Evolutionary conservation across 169 alveolate species (phyloP), one percentile per base, ranked within the genome.

Genomic region (Babesia bovis): DNA sequence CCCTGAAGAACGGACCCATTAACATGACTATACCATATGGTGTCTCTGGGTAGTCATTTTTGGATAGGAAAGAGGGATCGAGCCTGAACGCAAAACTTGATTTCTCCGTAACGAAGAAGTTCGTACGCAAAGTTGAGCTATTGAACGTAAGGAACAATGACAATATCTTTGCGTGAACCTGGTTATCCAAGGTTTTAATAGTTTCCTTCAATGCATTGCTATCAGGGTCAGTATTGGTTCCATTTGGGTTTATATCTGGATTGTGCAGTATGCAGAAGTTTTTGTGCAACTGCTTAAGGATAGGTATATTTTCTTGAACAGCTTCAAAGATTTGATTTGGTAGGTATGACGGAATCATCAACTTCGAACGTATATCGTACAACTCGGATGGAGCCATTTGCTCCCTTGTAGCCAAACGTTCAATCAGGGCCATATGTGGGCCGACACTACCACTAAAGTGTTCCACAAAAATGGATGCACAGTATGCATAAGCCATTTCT

Each of bases 1-100:
- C 95, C 73, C 82, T 75, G 78, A 91, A 91, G 73, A 83, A 84
- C 10, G 92, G 91, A 3, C 95, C 95, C 42, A 87, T 71, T 0
- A 89, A 65, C 85, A 91, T 70, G 35, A 84, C 89, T 25, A 91
- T 84, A 26, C 89, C 85, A 59, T 83, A 74, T 26, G 94, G 93
- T 30, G 68, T 66, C 30, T 83, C 79, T 45, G 93, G 91, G 66
- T 82, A 87, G 25, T 79, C 90, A 41, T 73, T 63, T 42, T 83
- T 85, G 32, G 82, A 81, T 47, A 87, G 57, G 41, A 87, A 60
- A 2, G 75, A 53, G 35, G 89, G 79, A 47, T 82, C 89, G 57
- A 90, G 73, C 42, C 93, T 51, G 66, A 90, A 85, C 9, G 91
- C 66, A 32, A 87, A 77, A 52, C 89, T 68, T 19, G 81, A 59